These are phyloP conservation scores for Botrytis medusae DNA, from an alignment of 2,329 filamentous ascomycete species.

Conservation along the genomic window DNA sequence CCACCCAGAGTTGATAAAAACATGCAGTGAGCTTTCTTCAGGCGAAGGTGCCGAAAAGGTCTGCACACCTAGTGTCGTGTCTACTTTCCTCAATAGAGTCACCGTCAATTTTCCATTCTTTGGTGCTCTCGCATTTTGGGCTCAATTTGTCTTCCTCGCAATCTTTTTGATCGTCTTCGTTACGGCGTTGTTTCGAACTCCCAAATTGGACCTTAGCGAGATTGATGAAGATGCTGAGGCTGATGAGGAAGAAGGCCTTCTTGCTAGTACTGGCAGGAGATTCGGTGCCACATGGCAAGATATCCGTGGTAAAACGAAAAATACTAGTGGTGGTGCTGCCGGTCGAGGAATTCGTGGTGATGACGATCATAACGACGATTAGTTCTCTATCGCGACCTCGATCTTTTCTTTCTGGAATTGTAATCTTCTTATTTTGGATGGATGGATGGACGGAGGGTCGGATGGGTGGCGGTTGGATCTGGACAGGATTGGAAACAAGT, in stretches of 20 bases:
- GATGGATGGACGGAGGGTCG: neutral
- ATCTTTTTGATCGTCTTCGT: conserved; percentile 81
- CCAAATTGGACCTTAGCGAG: conserved; percentile 71
- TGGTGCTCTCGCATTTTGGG: conserved; percentile 91
- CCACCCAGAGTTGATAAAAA: conserved; percentile 68
- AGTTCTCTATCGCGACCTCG: neutral
- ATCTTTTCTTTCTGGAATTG: conserved; percentile 1
- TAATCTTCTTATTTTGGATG: neutral
- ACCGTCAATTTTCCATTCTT: conserved; percentile 96
- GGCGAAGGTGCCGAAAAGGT: conserved; percentile 72
- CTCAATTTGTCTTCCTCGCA: conserved; percentile 85
- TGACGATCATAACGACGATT: conserved; percentile 24
- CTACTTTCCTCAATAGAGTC: conserved; percentile 88
- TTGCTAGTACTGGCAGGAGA: conserved; percentile 78
- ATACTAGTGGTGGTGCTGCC: conserved; percentile 26
- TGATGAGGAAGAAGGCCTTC: conserved; percentile 88
- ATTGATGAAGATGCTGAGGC: conserved; percentile 87
- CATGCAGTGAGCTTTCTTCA: conserved; percentile 76
- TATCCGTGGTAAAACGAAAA: conserved; percentile 55
- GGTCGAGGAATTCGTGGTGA: conserved; percentile 31
- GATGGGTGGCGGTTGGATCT: neutral
- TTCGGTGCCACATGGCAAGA: conserved; percentile 90
- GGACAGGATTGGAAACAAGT: conserved; percentile 5
- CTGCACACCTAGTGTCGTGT: conserved; percentile 89
- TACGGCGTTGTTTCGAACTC: conserved; percentile 76